A percentile compares a stretch with the other conserved stretches of the same genome.
Evolutionary conservation across 805 yeast species (phyloP).

Genomic region (Nakazawaea wyomingensis): DNA sequence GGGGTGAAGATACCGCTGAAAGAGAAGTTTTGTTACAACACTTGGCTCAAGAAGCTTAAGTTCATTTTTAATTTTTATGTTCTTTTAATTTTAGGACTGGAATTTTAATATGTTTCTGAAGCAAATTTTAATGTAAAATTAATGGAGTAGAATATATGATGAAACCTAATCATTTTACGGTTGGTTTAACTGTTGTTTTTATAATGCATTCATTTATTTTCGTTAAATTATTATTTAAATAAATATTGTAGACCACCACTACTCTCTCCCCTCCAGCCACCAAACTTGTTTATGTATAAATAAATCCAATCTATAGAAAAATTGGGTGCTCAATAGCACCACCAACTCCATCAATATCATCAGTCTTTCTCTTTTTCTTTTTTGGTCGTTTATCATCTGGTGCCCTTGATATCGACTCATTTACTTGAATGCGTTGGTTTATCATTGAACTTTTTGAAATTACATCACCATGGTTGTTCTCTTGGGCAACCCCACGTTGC

Average conservation of each 20-base stretch:
- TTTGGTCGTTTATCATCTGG: neutral
- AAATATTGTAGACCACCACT: too few relatives aligned
- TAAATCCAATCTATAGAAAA: conserved; percentile 24
- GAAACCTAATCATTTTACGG: neutral
- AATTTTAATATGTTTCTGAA: neutral
- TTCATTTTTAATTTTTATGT: neutral
- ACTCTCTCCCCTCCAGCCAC: too few relatives aligned
- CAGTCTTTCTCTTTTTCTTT: conserved; percentile 13
- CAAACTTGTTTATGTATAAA: too few relatives aligned
- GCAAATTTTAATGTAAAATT: neutral
- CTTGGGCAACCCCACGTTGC: neutral
- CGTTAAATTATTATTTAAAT: too few relatives aligned
- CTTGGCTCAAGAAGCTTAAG: conserved; percentile 51
- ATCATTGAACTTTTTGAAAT: neutral
- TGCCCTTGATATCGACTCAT: conserved; percentile 6
- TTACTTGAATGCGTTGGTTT: conserved; percentile 5
- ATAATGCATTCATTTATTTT: neutral
- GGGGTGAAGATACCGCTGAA: conserved; percentile 99
- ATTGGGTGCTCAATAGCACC: conserved; percentile 43
- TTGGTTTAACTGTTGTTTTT: neutral
- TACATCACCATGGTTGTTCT: neutral
- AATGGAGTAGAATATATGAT: neutral
- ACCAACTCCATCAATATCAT: conserved; percentile 30
- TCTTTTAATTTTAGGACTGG: too few relatives aligned
- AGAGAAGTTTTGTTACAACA: conserved; percentile 93